Conservation (phyloP, 306 rosid genomes). For the Leucaena leucocephala region DNA sequence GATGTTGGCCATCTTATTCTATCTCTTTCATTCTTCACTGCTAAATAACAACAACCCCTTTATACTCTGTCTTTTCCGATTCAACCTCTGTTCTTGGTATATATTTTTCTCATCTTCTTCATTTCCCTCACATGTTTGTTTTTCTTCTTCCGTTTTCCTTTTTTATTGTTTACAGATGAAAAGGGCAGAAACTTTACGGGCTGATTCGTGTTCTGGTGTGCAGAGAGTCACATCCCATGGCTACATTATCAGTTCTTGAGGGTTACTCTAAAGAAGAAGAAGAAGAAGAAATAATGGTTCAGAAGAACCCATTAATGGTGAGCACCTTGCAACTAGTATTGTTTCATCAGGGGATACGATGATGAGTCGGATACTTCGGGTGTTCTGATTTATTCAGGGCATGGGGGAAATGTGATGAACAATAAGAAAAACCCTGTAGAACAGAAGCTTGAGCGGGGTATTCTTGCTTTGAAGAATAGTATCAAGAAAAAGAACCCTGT, state of each 20-base stretch:
- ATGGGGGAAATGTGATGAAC: slow-evolving; percentile 61
- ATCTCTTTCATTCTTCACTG: neutral
- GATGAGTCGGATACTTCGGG: slow-evolving; percentile 53
- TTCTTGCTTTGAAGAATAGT: slow-evolving; percentile 69
- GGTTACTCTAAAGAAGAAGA: slow-evolving; percentile 3
- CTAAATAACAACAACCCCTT: too few relatives aligned
- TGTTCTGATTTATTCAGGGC: slow-evolving; percentile 65
- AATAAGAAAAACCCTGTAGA: slow-evolving; percentile 57
- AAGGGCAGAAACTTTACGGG: neutral
- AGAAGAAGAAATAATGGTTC: too few relatives aligned
- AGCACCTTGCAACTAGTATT: slow-evolving; percentile 67
- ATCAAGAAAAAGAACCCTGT: slow-evolving; percentile 56
- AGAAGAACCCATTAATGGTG: slow-evolving; percentile 12
- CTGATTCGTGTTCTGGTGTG: neutral
- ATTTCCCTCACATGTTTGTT: too few relatives aligned
- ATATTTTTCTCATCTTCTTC: neutral
- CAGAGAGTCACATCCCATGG: slow-evolving; percentile 29
- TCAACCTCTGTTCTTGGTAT: neutral
- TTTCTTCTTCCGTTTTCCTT: too few relatives aligned
- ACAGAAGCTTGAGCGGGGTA: slow-evolving; percentile 69
- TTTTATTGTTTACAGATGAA: neutral
- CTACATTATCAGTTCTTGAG: slow-evolving; percentile 19
- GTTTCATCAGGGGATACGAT: slow-evolving; percentile 58
- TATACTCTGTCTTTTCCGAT: neutral
- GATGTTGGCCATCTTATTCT: too few relatives aligned